A percentile compares a stretch with the other conserved stretches of the same genome.
phyloP scores from a whole-genome alignment of 495 filamentous ascomycete genomes.

The Aspergillus ostianus region DNA sequence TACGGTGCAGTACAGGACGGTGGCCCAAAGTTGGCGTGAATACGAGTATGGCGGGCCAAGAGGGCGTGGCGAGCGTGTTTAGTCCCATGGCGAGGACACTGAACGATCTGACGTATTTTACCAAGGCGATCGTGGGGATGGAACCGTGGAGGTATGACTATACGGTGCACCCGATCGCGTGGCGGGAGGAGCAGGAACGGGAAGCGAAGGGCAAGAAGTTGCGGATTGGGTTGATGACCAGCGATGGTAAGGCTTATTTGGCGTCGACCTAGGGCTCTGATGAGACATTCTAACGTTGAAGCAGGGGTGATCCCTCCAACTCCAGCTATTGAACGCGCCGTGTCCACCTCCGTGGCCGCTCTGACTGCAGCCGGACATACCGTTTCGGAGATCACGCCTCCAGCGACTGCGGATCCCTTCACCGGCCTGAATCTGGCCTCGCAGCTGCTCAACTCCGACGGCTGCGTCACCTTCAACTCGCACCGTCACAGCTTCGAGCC shows the following conservation, averaged over 20 bases:
- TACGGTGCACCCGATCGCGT: slow-evolving; percentile 78
- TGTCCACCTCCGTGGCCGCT: slow-evolving; percentile 66
- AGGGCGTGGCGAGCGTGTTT: slow-evolving; percentile 86
- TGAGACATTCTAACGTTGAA: slow-evolving; percentile 23
- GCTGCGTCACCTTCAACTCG: slow-evolving; percentile 77
- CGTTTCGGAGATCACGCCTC: slow-evolving; percentile 67
- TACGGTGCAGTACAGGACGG: slow-evolving; percentile 91
- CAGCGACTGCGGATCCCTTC: slow-evolving; percentile 59
- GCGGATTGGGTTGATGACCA: slow-evolving; percentile 73
- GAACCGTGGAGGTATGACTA: slow-evolving; percentile 91
- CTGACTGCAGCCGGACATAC: slow-evolving; percentile 72
- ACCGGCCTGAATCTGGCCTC: slow-evolving; percentile 77
- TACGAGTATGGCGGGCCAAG: slow-evolving; percentile 93
- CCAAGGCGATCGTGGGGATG: slow-evolving; percentile 74
- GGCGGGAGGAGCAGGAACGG: slow-evolving; percentile 61
- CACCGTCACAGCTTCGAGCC: slow-evolving; percentile 75
- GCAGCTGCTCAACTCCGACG: slow-evolving; percentile 84
- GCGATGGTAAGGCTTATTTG: slow-evolving; percentile 56
- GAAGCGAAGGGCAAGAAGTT: slow-evolving; percentile 61
- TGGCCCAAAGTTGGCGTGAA: slow-evolving; percentile 86
- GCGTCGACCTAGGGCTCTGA: slow-evolving; percentile 28
- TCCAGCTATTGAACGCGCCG: slow-evolving; percentile 77
- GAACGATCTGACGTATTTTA: slow-evolving; percentile 82
- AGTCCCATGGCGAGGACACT: slow-evolving; percentile 92
- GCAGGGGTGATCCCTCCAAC: slow-evolving; percentile 77